phyloP scores from a whole-genome alignment of 1,284 basidiomycete species.

The Fomitiporia mediterranea region DNA sequence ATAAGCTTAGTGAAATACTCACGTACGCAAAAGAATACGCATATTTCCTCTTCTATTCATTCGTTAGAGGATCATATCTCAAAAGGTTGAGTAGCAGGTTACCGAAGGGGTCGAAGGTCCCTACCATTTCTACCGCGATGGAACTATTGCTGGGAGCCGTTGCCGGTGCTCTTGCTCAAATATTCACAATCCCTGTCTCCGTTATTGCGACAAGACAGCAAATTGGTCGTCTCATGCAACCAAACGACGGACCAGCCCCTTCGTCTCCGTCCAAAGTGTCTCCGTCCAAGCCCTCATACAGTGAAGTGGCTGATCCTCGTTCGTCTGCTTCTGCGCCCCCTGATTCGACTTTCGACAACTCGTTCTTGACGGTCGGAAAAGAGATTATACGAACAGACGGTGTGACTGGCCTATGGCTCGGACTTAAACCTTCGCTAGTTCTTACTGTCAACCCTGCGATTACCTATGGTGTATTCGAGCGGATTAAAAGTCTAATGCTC shows the following conservation, averaged over 20 bases:
- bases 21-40: conserved; percentile 69
- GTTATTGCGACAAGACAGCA: conserved; percentile 99
- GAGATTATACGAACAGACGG: conserved; percentile 95
- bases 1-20: background rate
- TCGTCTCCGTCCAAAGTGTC: conserved; percentile 16
- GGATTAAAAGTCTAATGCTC: conserved; percentile 73
- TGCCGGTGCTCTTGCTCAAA: conserved; percentile 92
- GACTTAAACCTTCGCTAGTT: conserved; percentile 88
- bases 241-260: conserved; percentile 23
- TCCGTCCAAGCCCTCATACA: conserved; percentile 19
- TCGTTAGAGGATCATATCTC: conserved; percentile 81
- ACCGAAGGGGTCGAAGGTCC: conserved; percentile 51
- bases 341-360: conserved; percentile 44
- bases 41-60: conserved; percentile 99
- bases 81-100: conserved; percentile 57
- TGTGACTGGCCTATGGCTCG: conserved; percentile 89
- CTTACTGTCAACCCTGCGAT: conserved; percentile 97
- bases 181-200: conserved; percentile 97
- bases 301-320: conserved; percentile 19
- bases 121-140: conserved; percentile 69
- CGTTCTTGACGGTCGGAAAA: conserved; percentile 74
- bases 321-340: conserved; percentile 19
- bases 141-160: conserved; percentile 88
- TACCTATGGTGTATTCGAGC: conserved; percentile 95
- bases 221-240: conserved; percentile 47